phyloP scores from a whole-genome alignment of 2,329 filamentous ascomycete genomes.

The Monilinia fructigena region DNA sequence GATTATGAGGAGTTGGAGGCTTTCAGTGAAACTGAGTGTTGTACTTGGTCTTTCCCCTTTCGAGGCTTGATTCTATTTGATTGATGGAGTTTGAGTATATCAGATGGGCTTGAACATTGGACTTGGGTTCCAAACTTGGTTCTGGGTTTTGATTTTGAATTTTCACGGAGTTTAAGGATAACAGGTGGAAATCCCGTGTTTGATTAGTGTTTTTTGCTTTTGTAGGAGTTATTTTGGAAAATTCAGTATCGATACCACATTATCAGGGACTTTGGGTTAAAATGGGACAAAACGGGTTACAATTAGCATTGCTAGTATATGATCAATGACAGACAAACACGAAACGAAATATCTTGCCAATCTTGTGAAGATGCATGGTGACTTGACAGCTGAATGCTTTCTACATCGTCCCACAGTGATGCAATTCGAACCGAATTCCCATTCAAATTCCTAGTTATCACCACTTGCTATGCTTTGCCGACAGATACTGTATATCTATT shows the following conservation, averaged over 20 bases:
- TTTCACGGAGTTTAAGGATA: background rate
- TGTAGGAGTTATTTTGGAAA: conserved; percentile 11
- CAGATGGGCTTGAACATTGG: background rate
- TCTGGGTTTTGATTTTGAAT: background rate
- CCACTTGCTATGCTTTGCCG: no score
- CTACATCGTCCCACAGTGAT: background rate
- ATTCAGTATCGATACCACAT: conserved; percentile 19
- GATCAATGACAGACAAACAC: conserved; percentile 10
- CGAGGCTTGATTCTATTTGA: background rate
- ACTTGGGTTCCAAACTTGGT: background rate
- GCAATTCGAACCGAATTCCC: background rate
- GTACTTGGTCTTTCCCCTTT: background rate
- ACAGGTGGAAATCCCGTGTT: background rate
- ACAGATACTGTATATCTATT: no score
- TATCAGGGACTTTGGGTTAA: conserved; percentile 2
- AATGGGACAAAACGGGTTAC: background rate
- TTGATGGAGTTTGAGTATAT: background rate
- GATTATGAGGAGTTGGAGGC: conserved; percentile 1
- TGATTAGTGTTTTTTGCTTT: background rate
- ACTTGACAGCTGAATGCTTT: background rate
- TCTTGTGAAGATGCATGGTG: background rate
- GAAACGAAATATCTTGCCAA: background rate
- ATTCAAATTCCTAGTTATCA: no score
- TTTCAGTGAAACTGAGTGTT: background rate
- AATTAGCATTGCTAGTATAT: conserved; percentile 6